Base-by-base conservation (phyloP, 2,329 filamentous ascomycete species). In the Calonectria fujianensis region DNA sequence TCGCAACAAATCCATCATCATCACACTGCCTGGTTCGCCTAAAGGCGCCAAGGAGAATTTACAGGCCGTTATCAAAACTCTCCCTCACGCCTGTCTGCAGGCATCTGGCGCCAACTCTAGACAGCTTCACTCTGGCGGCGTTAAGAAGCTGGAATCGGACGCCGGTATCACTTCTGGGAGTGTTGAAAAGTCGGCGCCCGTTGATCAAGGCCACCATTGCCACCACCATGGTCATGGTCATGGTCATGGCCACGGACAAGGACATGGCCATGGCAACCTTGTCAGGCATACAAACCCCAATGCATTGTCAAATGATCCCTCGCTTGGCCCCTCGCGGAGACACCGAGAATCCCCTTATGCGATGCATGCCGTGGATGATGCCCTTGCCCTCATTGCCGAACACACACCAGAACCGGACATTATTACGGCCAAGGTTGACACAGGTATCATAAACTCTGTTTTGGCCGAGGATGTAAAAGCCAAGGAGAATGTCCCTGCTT, bases 41-140 rank as follows among this genome's bases (percentile, higher is more conserved):
- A 98, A 98, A 84, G 97, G 96, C 1, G 97, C 97, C 11, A 95
- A 93, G 81, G 97, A 99, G 87, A 99, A 98, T 82, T 90, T 99
- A 0, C 93, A 97, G 82, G 93, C 96, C 1, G 89, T 99, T 9
- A 87, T 99, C 75, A 97, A 96, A 82, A 92, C 96, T n/a, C 86
- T 99, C 8, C 96, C 96, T 0, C 97, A 99, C 85, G 97, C 97
- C n/a, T 99, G 97, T 79, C 87, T 94, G 10, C 96, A 98, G 86
- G 94, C 95, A 35, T 92, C 94, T 0, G 97, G 96, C 1, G 93
- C 91, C 18, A 92, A 98, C 82, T 98, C 97, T 0, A 91, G 97
- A 78, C 84, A 87, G 0, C 86, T 98, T 7, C 97, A 99, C 84
- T 88, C 89, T 0, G 96, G 96, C 2, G 96, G 97, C 0, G 88